Base-by-base conservation (phyloP, 1,284 basidiomycete genomes). In the Papiliotrema fonsecae region DNA sequence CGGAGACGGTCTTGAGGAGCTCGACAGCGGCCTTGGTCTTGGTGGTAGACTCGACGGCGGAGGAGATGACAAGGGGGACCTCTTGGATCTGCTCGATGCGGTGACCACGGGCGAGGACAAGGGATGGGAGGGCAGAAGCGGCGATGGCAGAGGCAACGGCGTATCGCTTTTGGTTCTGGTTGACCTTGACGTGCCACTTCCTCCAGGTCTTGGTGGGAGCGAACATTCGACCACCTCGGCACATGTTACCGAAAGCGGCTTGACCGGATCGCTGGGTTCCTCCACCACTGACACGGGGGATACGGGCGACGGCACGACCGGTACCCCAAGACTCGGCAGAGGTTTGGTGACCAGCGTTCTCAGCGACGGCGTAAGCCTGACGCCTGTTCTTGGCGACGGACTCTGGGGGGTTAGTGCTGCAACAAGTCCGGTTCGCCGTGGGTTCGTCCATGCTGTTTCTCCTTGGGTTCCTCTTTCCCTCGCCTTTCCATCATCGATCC, bases 211-310 rank as follows among this genome's bases (percentile, higher is more conserved):
- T 97, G 79, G 94, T 98, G 37, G 96, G 94, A 39, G 94, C 93
- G 78, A 98, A 98, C 94, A 99, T 98, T 75, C 94, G 92, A 82
- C 94, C 96, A 73, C 94, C 93, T 77, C 92, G 88, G 81, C 91
- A 96, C 92, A 97, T 96, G 86, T 97, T 96, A 75, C 94, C 96
- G 79, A 98, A 97, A 36, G 94, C 93, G 74, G 90, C 96, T 82
- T 96, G 92, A 57, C 94, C 94, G 56, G 94, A 94, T 67, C 96
- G 89, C 81, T 94, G 90, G 63, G 96, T 98, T 79, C 94, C 96
- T 76, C 90, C 88, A 77, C 96, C 94, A 74, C 91, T 91, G 60
- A 98, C 94, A 90, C 96, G 94, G 77, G 96, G 96, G 75, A 98
- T 98, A 94, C 94, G 94, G 42, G 94, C 96, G 61, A 99, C 94